Evolutionary conservation across 2,329 filamentous ascomycete species (phyloP), one percentile per base, ranked within the genome.

Genomic region (Alternaria infectoria): DNA sequence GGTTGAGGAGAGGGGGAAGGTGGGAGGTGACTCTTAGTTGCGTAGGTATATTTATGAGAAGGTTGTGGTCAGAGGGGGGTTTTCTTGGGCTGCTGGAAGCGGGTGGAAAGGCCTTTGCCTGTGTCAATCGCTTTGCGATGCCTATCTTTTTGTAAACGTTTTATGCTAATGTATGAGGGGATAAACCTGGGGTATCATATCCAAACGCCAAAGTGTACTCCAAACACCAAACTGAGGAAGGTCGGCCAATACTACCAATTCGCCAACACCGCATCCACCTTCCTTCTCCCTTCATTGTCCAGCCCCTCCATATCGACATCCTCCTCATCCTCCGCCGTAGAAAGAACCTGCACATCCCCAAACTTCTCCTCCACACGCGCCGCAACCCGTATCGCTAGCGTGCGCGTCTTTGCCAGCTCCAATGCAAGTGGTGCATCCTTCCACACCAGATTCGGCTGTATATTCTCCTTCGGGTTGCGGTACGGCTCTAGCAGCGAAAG

Each of bases 371-470:
- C 72, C 3, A 81, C 68, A 54, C 79, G 71, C 5, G 75, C 79
- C 4, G 75, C 75, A 30, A 81, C 79, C 11, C 80, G 63, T 44
- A 81, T 76, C 12, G 78, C 77, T 65, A 93, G 78, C 67, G 89
- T 82, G 32, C 89, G 85, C 85, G 90, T 91, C 65, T 85, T 86
- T 75, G 89, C 86, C 58, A 93, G 80, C 78, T 93, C 90, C 57
- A 81, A 82, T 74, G 90, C 90, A 10, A 93, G 77, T 51, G 88
- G 85, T 2, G 89, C 88, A 73, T 90, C 86, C 30, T 86, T 86
- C 54, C 88, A 89, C 2, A 91, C 84, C 4, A 93, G 77, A 74
- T 92, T 92, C 61, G 87, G 85, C 75, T 93, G 91, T 44, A 88
- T 79, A 69, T 67, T 78, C 66, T 68, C 79, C 68, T 72, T 78